Base-by-base conservation (phyloP, 1,284 basidiomycete genomes). In the Baeospora myosura region DNA sequence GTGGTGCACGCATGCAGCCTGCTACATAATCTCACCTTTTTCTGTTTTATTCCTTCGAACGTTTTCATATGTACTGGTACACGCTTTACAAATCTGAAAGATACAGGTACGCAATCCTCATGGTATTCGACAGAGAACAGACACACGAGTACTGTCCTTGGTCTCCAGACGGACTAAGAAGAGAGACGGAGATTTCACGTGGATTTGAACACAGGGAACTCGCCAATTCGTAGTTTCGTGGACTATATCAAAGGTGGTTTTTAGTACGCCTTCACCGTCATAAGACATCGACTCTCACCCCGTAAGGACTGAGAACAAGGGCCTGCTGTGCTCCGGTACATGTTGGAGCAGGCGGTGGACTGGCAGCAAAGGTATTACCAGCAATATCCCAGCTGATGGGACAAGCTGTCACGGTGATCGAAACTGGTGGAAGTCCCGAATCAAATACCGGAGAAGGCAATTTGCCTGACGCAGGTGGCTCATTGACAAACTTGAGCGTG, bases 401-500 rank as follows among this genome's bases (percentile, higher is more conserved):
- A 48, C 75, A 78, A 17, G 72, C 76, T 6, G 60, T 61, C 6
- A 66, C 75, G 3, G 61, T 69, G 38, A 79, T 72, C 22, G 65
- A 68, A 41, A 74, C 55, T 16, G 74, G 72, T 20, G 73, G 69
- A 35, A 67, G 58, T 6, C 72, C 72, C 17, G 68, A 63, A 55
- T 77, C 74, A 52, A 72, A 78, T n/a, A 77, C 58, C 0, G 72
- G 73, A 16, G 70, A 72, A 11, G 75, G 74, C 17, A 76, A 62
- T 16, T 49, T 55, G 12, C 64, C 64, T 7, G 61, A 58, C 4
- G 63, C 28, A 5, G 66, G 64, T 4, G 63, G 56, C 16, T 52
- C 58, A 28, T 63, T 62, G 46, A 59, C 53, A 60, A 77, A 77
- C 34, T 57, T 58, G 32, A 77, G 55, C n/a, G 73, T 73, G 3